phyloP scores from a whole-genome alignment of 306 rosid species.

The Purshia tridentata region DNA sequence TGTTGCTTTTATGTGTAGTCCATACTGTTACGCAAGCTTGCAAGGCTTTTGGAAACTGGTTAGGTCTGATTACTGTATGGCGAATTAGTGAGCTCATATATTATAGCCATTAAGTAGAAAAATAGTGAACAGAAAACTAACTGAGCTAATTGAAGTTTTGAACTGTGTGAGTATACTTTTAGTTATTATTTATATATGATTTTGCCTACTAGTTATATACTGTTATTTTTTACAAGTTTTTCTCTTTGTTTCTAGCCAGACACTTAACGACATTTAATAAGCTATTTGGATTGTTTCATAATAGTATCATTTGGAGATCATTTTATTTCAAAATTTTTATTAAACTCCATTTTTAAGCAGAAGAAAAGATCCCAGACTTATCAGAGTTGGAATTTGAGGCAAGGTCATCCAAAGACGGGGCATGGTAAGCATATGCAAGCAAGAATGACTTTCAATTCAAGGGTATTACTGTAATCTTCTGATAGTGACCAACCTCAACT shows the following conservation, averaged over 20 bases:
- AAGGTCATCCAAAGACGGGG: constrained; percentile 86
- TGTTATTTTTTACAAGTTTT: not conserved
- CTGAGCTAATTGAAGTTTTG: not conserved
- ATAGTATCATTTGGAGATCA: constrained; percentile 4
- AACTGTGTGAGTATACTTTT: not conserved
- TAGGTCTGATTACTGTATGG: not conserved
- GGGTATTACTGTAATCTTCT: not conserved
- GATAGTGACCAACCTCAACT: not conserved
- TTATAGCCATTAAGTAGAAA: not conserved
- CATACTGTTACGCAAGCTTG: not conserved
- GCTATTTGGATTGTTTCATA: constrained; percentile 6
- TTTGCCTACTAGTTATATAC: not conserved
- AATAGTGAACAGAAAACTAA: not conserved
- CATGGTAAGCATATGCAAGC: constrained; percentile 59
- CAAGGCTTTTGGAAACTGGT: not conserved
- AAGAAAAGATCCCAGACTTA: constrained; percentile 42
- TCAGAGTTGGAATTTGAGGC: constrained; percentile 90
- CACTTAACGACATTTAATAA: not conserved
- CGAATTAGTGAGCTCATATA: not conserved
- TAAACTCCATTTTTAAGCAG: constrained; percentile 33
- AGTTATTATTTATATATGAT: not conserved
- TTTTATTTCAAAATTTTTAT: constrained; percentile 22
- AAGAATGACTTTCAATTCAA: not conserved
- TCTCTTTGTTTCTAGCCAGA: not conserved
- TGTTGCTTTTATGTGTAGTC: constrained; percentile 14